These are phyloP conservation scores for Pythium brassicae DNA, from an alignment of 352 stramenopile species.

Conservation along the genomic window DNA sequence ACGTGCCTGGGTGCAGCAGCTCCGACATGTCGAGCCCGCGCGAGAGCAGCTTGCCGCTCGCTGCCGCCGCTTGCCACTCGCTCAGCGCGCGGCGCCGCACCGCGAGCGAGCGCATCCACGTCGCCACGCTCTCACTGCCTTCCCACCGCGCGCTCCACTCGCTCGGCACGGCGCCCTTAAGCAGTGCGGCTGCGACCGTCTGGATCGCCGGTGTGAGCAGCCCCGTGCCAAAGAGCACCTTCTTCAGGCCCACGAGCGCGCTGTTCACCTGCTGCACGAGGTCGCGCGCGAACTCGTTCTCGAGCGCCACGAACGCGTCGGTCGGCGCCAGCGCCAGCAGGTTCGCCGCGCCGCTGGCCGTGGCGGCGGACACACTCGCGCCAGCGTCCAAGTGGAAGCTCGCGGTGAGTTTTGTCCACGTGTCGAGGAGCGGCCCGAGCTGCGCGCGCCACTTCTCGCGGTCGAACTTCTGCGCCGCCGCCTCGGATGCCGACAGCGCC, in stretches of 20 bases:
- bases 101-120: constrained; percentile 82
- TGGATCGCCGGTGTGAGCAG: constrained; percentile 89
- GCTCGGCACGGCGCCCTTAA: constrained; percentile 62
- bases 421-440: constrained; percentile 87
- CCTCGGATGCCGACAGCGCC: constrained; percentile 66
- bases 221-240: constrained; percentile 89
- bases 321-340: constrained; percentile 61
- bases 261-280: constrained; percentile 69
- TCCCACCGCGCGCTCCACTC: constrained; percentile 87
- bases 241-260: constrained; percentile 73
- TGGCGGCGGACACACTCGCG: background rate
- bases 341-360: constrained; percentile 24
- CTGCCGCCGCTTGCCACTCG: constrained; percentile 76
- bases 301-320: constrained; percentile 88
- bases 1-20: constrained; percentile 91
- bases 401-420: constrained; percentile 82
- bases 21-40: constrained; percentile 86
- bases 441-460: constrained; percentile 88
- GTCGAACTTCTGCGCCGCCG: constrained; percentile 79
- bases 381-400: constrained; percentile 44
- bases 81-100: constrained; percentile 75
- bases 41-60: constrained; percentile 59
- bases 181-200: constrained; percentile 62
- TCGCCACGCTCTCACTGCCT: constrained; percentile 55
- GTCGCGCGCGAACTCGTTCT: constrained; percentile 81